Evolutionary conservation across 2,329 filamentous ascomycete genomes (phyloP), one percentile per base, ranked within the genome.

Genomic region (Ophiostoma australiae): DNA sequence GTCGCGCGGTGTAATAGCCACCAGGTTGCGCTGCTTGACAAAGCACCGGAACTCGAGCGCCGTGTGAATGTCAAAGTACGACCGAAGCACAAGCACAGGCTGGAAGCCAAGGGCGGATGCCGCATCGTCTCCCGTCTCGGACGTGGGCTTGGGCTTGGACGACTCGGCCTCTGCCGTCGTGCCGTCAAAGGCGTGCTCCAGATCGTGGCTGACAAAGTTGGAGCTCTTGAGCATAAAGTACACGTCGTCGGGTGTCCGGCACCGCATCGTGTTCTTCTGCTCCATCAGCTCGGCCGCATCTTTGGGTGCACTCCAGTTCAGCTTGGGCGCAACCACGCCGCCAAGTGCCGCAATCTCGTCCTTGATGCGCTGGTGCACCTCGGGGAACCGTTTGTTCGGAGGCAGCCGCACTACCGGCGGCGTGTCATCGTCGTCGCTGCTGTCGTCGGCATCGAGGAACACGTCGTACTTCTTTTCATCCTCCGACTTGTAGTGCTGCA

Each of bases 281-380:
- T 80, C 89, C 80, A 86, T 88, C 80, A 99, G 97, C 91, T 93
- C 97, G 31, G 91, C 92, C 10, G 95, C 95, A 78, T 99, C 95
- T 79, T 97, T 97, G 4, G 95, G 95, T 4, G 93, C 90, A 6
- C 94, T 97, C 95, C 95, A 99, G 82, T 98, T 98, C 67, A 99
- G 83, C 80, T 99, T 99, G 0, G 95, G 95, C 1, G 91, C 90
- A 10, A 97, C 94, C 72, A 90, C 88, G 72, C 94, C 94, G 20
- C 92, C 94, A 0, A 98, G 86, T 76, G 94, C 91, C 15, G 84
- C 80, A 73, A 99, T 97, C 61, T 87, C 91, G 33, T 87, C 83
- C 78, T 90, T 90, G 79, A 99, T 93, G 71, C 86, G 81, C 65
- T 88, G 83, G 79, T 99, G 95, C 1, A 94, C 86, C 48, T 92